phyloP scores from a whole-genome alignment of 2,329 filamentous ascomycete species.

The Botrytis deweyae region DNA sequence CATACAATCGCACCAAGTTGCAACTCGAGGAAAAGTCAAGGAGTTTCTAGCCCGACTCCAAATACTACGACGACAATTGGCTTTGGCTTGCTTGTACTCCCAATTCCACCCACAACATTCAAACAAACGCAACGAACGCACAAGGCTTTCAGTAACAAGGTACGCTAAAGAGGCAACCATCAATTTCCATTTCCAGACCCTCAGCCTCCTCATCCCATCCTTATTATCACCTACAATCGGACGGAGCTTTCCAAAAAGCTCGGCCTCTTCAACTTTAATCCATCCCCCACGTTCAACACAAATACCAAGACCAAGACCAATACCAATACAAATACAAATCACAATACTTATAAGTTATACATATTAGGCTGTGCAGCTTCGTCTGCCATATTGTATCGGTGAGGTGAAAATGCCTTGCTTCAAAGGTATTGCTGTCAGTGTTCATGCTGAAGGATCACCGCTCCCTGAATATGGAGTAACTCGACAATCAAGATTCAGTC shows the following conservation, averaged over 20 bases:
- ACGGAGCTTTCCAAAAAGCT: conserved; percentile 20
- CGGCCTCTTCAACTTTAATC: conserved; percentile 18
- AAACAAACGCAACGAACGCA: conserved; percentile 2
- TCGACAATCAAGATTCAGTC: conserved; percentile 84
- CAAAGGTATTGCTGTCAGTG: conserved; percentile 97
- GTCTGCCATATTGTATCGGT: conserved; percentile 28
- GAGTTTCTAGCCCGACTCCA: not conserved
- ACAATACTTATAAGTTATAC: conserved; percentile 16
- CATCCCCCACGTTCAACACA: conserved; percentile 15
- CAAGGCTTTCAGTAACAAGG: conserved; percentile 11
- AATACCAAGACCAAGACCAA: not conserved
- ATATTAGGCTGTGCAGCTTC: conserved; percentile 30
- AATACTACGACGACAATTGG: not conserved
- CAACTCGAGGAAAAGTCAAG: not conserved
- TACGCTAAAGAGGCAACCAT: not conserved
- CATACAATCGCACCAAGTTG: not conserved
- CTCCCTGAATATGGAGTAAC: conserved; percentile 93
- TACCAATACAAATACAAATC: not conserved
- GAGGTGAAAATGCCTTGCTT: conserved; percentile 78
- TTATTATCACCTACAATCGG: conserved; percentile 12
- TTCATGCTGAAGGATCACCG: conserved; percentile 78
- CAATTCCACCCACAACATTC: not conserved
- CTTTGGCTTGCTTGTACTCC: not conserved
- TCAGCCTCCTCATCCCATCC: conserved; percentile 20
- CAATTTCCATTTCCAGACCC: not conserved